These are phyloP conservation scores for Schizochytrium sp. DNA, from an alignment of 108 stramenopile species.

Conservation along the genomic window DNA sequence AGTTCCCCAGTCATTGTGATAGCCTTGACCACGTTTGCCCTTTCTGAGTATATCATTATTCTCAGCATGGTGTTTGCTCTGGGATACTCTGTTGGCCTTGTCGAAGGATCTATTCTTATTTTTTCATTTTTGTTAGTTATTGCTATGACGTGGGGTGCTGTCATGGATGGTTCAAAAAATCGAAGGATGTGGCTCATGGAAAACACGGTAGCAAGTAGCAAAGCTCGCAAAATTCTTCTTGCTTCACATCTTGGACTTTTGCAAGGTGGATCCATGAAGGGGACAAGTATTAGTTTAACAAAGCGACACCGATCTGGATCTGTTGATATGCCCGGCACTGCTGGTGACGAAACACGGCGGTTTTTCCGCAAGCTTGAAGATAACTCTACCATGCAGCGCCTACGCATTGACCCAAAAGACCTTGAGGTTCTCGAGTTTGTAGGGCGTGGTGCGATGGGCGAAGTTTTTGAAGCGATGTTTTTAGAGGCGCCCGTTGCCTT, in stretches of 20 bases:
- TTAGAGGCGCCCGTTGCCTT: constrained; percentile 25
- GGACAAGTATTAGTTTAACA: too few relatives aligned
- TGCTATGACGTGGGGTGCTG: too few relatives aligned
- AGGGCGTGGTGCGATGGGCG: constrained; percentile 53
- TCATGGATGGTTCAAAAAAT: too few relatives aligned
- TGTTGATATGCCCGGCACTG: not conserved
- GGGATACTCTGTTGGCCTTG: too few relatives aligned
- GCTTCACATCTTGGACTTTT: too few relatives aligned
- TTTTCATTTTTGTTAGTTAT: too few relatives aligned
- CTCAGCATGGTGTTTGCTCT: not conserved
- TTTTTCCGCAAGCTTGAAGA: constrained; percentile 15
- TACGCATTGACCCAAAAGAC: constrained; percentile 21
- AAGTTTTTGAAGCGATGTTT: constrained; percentile 28
- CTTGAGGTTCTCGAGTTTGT: constrained; percentile 41
- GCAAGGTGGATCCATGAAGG: too few relatives aligned
- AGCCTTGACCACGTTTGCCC: not conserved
- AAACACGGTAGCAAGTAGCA: too few relatives aligned
- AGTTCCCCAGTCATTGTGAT: not conserved
- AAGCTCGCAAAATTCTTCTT: too few relatives aligned
- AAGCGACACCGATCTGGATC: too few relatives aligned
- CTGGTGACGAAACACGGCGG: not conserved
- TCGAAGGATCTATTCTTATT: too few relatives aligned
- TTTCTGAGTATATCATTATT: not conserved
- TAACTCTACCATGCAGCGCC: constrained; percentile 27
- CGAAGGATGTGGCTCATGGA: too few relatives aligned